Evolutionary conservation across 2,329 filamentous ascomycete species (phyloP).

Genomic region (Neofusicoccum ribis): DNA sequence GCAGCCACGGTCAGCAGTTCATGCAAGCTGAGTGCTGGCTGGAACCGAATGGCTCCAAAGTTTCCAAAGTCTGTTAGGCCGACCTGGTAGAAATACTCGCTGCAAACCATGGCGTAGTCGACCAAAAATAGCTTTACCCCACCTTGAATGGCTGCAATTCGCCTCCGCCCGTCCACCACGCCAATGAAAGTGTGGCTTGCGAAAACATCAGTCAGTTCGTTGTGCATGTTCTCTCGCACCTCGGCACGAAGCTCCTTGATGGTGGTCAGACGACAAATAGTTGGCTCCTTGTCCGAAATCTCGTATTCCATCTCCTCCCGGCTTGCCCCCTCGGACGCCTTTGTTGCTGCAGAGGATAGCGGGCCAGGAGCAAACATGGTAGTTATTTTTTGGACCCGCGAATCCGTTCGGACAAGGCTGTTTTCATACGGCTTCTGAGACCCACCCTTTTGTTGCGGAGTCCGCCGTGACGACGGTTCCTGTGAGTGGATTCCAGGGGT

Average conservation of each 20-base stretch:
- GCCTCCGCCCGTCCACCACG: slow-evolving; percentile 80
- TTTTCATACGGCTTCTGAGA: slow-evolving; percentile 70
- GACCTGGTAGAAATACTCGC: slow-evolving; percentile 94
- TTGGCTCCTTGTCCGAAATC: slow-evolving; percentile 66
- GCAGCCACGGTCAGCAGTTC: slow-evolving; percentile 73
- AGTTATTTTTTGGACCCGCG: slow-evolving; percentile 88
- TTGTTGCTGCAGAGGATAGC: slow-evolving; percentile 37
- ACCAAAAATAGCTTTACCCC: slow-evolving; percentile 90
- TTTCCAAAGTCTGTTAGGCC: slow-evolving; percentile 95
- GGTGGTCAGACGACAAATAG: slow-evolving; percentile 74
- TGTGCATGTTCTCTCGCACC: slow-evolving; percentile 80
- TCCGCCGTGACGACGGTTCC: slow-evolving; percentile 2
- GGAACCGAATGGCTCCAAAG: slow-evolving; percentile 80
- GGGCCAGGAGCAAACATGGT: slow-evolving; percentile 75
- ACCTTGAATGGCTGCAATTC: slow-evolving; percentile 88
- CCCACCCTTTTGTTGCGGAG: slow-evolving; percentile 25
- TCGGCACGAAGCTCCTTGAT: slow-evolving; percentile 79
- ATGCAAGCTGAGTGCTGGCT: slow-evolving; percentile 69
- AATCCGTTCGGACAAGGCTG: slow-evolving; percentile 86
- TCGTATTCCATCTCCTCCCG: slow-evolving; percentile 68
- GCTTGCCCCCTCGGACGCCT: slow-evolving; percentile 35
- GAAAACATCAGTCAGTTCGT: slow-evolving; percentile 82
- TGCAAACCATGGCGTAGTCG: slow-evolving; percentile 83
- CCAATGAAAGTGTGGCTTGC: slow-evolving; percentile 90
- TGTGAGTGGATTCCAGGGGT: slow-evolving; percentile 22